These are phyloP conservation scores for Metschnikowia lunata DNA, from an alignment of 805 yeast genomes.

Conservation along the genomic window DNA sequence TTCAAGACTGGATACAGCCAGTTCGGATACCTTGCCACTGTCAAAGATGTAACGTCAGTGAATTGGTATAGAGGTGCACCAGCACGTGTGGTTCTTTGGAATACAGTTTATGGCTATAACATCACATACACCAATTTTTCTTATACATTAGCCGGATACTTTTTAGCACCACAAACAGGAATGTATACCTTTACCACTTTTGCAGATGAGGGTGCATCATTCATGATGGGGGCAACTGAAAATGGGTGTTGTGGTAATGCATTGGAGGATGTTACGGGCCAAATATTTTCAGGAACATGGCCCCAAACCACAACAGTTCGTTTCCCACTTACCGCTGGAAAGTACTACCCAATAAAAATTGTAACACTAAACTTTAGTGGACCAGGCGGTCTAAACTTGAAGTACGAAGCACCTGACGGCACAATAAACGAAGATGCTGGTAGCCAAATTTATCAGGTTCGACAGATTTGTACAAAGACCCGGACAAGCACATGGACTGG, in stretches of 20 bases:
- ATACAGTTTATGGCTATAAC: not conserved
- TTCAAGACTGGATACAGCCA: slow-evolving; percentile 1
- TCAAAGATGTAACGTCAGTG: slow-evolving; percentile 1
- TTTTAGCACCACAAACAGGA: slow-evolving; percentile 3
- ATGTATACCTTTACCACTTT: not conserved
- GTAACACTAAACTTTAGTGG: slow-evolving; percentile 1
- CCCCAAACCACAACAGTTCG: not conserved
- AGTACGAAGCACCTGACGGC: slow-evolving; percentile 7
- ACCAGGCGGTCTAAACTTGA: slow-evolving; percentile 2
- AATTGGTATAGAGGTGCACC: not conserved
- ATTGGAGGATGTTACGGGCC: not conserved
- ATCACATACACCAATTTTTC: slow-evolving; percentile 3
- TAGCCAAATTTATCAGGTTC: slow-evolving; percentile 1
- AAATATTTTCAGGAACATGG: slow-evolving; percentile 2
- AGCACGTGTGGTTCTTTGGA: not conserved
- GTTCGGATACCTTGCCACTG: not conserved
- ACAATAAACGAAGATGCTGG: slow-evolving; percentile 1
- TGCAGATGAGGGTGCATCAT: slow-evolving; percentile 3
- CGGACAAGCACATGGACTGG: slow-evolving; percentile 2
- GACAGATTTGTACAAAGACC: not conserved
- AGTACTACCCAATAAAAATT: slow-evolving; percentile 1
- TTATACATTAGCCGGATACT: slow-evolving; percentile 1
- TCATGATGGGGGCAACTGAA: not conserved
- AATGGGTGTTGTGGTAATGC: slow-evolving; percentile 1
- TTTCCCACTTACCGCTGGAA: not conserved